Percentiles rank a stretch among this genome's conserved stretches.
Evolutionary conservation across 768 basidiomycete species (phyloP).

Genomic region (Auricularia cornea): DNA sequence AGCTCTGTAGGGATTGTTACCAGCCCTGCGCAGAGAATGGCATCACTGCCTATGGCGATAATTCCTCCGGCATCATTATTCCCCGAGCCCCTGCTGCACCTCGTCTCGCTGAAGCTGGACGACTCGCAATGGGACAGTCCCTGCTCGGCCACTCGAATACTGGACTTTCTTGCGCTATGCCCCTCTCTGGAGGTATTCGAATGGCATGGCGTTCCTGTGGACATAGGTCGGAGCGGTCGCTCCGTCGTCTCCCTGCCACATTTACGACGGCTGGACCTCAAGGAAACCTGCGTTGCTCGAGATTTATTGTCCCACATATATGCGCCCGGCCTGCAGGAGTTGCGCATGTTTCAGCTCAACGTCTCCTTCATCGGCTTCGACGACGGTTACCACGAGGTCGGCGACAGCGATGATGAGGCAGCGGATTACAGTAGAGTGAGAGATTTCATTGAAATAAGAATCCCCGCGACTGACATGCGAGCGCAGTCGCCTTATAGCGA

Average conservation of each 20-base stretch:
- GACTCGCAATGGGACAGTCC: conserved; percentile 47
- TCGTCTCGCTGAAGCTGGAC: neutral
- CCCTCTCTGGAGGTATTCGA: conserved; percentile 53
- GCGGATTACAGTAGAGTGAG: conserved; percentile 36
- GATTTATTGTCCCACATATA: conserved; percentile 56
- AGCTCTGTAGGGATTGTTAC: conserved; percentile 10
- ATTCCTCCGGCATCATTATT: conserved; percentile 41
- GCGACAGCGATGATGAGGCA: conserved; percentile 70
- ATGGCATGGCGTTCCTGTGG: conserved; percentile 45
- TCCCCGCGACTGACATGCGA: neutral
- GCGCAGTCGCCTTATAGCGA: conserved; percentile 65
- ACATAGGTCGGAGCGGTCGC: conserved; percentile 14
- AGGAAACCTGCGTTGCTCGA: conserved; percentile 54
- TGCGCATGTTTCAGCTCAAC: conserved; percentile 60
- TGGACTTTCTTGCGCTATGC: conserved; percentile 53
- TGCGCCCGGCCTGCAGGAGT: conserved; percentile 48
- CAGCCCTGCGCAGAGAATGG: conserved; percentile 20
- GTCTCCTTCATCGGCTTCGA: conserved; percentile 29
- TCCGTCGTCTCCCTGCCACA: conserved; percentile 45
- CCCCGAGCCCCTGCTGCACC: conserved; percentile 46
- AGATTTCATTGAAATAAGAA: neutral
- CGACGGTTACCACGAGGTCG: conserved; percentile 37
- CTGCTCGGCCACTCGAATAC: conserved; percentile 34
- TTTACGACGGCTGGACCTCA: conserved; percentile 49
- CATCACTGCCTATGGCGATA: conserved; percentile 42